Percentiles rank a stretch among this genome's conserved stretches.
phyloP scores from a whole-genome alignment of 768 basidiomycete genomes.

The Coprinellus aureogranulatus region DNA sequence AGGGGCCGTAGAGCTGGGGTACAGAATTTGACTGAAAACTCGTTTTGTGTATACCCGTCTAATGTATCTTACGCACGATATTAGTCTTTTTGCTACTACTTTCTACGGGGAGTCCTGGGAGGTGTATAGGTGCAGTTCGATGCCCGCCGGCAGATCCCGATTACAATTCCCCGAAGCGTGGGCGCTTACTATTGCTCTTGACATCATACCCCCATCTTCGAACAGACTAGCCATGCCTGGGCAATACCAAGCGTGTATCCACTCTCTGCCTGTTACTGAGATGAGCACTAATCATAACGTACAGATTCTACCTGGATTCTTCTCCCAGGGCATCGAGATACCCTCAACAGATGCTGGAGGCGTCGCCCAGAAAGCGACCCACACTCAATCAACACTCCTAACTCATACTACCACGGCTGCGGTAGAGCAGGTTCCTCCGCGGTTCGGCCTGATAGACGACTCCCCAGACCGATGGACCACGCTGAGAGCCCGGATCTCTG shows the following conservation, averaged over 20 bases:
- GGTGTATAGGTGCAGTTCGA: too few relatives aligned
- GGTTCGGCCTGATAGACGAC: constrained; percentile 59
- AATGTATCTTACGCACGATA: too few relatives aligned
- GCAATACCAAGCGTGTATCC: background rate
- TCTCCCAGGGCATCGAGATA: constrained; percentile 1
- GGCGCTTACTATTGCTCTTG: too few relatives aligned
- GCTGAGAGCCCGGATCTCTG: constrained; percentile 38
- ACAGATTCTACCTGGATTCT: constrained; percentile 11
- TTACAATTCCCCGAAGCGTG: too few relatives aligned
- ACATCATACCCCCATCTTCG: too few relatives aligned
- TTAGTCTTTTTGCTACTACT: too few relatives aligned
- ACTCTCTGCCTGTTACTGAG: background rate
- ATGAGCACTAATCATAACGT: background rate
- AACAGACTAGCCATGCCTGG: too few relatives aligned
- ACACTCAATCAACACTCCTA: constrained; percentile 17
- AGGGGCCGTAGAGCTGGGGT: too few relatives aligned
- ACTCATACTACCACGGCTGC: constrained; percentile 5
- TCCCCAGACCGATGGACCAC: constrained; percentile 48
- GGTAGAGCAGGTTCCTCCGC: constrained; percentile 44
- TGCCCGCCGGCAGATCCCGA: too few relatives aligned
- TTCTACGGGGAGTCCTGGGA: too few relatives aligned
- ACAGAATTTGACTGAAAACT: too few relatives aligned
- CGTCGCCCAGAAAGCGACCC: background rate
- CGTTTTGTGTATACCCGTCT: too few relatives aligned
- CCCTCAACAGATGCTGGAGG: background rate